A percentile compares a stretch with the other conserved stretches of the same genome.
Evolutionary conservation across 768 basidiomycete species (phyloP).

Genomic region (Pleurotus sapidus): DNA sequence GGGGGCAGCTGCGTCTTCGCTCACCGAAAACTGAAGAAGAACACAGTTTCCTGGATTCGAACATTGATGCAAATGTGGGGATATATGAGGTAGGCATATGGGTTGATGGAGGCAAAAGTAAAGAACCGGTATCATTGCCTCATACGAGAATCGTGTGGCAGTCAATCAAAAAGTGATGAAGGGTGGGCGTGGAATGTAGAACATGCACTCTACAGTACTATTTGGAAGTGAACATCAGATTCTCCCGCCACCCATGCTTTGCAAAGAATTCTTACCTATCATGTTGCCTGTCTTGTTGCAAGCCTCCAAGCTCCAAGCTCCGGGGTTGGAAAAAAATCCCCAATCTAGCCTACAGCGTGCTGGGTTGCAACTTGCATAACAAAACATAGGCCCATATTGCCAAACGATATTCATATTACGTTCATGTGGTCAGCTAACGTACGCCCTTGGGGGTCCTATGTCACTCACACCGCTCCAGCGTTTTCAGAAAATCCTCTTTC

Average conservation of each 20-base stretch:
- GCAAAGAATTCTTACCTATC: neutral
- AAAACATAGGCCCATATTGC: no score
- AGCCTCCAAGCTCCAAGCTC: no score
- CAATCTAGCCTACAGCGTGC: neutral
- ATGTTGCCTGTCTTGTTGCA: no score
- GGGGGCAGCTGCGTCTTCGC: constrained; percentile 24
- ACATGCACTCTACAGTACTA: neutral
- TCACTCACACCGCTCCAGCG: no score
- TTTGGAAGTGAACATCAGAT: neutral
- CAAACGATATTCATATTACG: no score
- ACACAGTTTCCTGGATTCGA: constrained; percentile 28
- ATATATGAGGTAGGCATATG: constrained; percentile 56
- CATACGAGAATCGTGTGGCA: constrained; percentile 50
- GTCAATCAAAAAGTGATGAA: neutral
- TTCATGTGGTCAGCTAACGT: no score
- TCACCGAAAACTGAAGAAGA: constrained; percentile 32
- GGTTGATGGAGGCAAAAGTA: constrained; percentile 22
- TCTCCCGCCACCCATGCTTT: neutral
- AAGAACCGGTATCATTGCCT: constrained; percentile 37
- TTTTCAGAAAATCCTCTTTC: no score
- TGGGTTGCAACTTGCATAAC: no score
- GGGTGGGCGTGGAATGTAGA: neutral
- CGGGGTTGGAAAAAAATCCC: neutral
- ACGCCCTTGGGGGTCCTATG: no score
- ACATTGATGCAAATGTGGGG: constrained; percentile 22